These are phyloP conservation scores for Arabidopsis suecica DNA, from an alignment of 345 rosid genomes.

Conservation along the genomic window DNA sequence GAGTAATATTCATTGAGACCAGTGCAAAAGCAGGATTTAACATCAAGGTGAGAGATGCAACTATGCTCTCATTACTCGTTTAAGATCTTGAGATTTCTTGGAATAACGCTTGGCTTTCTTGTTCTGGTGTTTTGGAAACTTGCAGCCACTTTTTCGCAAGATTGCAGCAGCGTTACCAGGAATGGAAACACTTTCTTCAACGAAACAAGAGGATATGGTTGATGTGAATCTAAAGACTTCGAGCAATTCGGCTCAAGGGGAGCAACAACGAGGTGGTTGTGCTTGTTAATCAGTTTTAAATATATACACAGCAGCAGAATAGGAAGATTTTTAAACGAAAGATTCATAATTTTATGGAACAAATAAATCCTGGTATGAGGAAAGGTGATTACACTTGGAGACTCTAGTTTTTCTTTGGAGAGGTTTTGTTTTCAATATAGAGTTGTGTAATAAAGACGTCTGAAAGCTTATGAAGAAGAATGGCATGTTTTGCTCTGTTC, in stretches of 20 bases:
- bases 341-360: slow-evolving; percentile 30
- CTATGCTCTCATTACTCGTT: neutral
- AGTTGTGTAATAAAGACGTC: slow-evolving; percentile 33
- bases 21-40: slow-evolving; percentile 97
- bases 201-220: slow-evolving; percentile 95
- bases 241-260: slow-evolving; percentile 70
- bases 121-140: slow-evolving; percentile 30
- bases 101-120: neutral
- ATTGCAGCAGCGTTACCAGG: slow-evolving; percentile 96
- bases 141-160: slow-evolving; percentile 92
- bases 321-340: slow-evolving; percentile 18
- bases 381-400: slow-evolving; percentile 12
- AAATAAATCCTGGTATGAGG: slow-evolving; percentile 22
- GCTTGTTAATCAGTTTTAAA: slow-evolving; percentile 57
- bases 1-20: slow-evolving; percentile 91
- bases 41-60: slow-evolving; percentile 67
- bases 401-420: slow-evolving; percentile 18
- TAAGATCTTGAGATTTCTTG: slow-evolving; percentile 1
- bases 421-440: slow-evolving; percentile 18
- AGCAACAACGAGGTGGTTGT: slow-evolving; percentile 88
- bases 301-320: slow-evolving; percentile 26
- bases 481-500: slow-evolving; percentile 21
- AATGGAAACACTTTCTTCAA: slow-evolving; percentile 87
- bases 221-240: slow-evolving; percentile 88
- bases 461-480: slow-evolving; percentile 29